Base-by-base conservation (phyloP, 2,329 filamentous ascomycete genomes). In the Graphium sp. region DNA sequence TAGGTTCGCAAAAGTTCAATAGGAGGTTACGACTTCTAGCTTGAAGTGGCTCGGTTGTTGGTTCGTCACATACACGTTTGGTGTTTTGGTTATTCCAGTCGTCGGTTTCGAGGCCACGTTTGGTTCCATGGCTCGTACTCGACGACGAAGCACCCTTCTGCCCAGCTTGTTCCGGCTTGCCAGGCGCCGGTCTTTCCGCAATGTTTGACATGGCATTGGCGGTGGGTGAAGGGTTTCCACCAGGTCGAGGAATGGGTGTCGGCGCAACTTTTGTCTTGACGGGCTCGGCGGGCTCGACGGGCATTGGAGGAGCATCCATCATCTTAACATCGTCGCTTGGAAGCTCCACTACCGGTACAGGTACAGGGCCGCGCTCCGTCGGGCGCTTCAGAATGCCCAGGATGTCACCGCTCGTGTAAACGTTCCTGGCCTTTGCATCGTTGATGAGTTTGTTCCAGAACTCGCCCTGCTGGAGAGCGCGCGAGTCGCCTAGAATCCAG, bases 401-500 rank as follows among this genome's bases (percentile, higher is more conserved):
- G 26, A 72, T 52, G 32, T 71, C 56, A 5, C 67, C 85, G 23
- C 69, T 63, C 0, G 81, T 93, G 48, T 89, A 93, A 7, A 75
- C 59, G 35, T 79, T 66, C 43, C 89, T 70, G 13, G 55, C 49
- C 41, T 73, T 73, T 5, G 89, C 79, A 52, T 98, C 80, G 19
- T 78, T 66, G 30, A 98, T 82, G 24, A 98, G 63, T 37, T 75
- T 76, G 36, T 67, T 73, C 89, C 91, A 98, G 52, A 83, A 94
- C 44, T 89, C 72, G 34, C 89, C 89, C 45, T 91, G 79, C 15
- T 77, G 61, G 29, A 98, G 63, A 19, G 85, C 83, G 32, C 77
- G 66, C 0, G 89, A 89, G 50, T 95, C 91, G 39, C 89, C 89
- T 16, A 98, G 65, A 33, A 98, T 87, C 81, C 87, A 98, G 7